phyloP scores from a whole-genome alignment of 306 rosid species.

The Cicer yamashitae region DNA sequence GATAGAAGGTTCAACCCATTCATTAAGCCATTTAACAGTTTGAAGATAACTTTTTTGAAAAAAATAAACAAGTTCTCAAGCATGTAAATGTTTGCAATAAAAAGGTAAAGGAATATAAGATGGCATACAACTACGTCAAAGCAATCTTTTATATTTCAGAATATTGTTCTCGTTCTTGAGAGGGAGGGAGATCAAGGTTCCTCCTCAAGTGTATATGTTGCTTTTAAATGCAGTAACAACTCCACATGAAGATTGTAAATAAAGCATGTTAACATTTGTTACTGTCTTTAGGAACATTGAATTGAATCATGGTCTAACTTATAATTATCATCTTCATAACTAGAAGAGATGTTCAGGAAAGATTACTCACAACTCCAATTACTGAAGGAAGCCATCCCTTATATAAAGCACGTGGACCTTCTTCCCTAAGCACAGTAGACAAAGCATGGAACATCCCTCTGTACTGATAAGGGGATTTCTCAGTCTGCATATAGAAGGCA shows the following conservation, averaged over 20 bases:
- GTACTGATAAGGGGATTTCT: constrained; percentile 90
- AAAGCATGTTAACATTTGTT: constrained; percentile 26
- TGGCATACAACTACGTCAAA: constrained; percentile 16
- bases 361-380: constrained; percentile 92
- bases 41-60: not conserved
- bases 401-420: constrained; percentile 95
- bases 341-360: constrained; percentile 30
- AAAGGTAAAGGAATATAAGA: constrained; percentile 5
- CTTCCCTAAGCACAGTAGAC: constrained; percentile 88
- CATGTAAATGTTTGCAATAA: constrained; percentile 3
- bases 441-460: constrained; percentile 98
- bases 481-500: constrained; percentile 65
- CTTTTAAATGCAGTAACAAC: constrained; percentile 15
- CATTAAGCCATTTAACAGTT: constrained; percentile 26
- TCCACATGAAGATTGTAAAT: constrained; percentile 15
- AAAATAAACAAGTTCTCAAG: not conserved
- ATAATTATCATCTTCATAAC: constrained; percentile 33
- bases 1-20: not conserved
- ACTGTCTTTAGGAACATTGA: not conserved
- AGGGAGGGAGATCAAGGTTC: not conserved
- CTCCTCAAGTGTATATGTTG: constrained; percentile 6
- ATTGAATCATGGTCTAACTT: not conserved
- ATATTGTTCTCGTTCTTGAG: not conserved
- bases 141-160: constrained; percentile 27
- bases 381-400: constrained; percentile 99